Percentiles rank a stretch among this genome's conserved stretches.
Evolutionary conservation across 805 yeast species (phyloP).

Genomic region (Spathaspora passalidarum): DNA sequence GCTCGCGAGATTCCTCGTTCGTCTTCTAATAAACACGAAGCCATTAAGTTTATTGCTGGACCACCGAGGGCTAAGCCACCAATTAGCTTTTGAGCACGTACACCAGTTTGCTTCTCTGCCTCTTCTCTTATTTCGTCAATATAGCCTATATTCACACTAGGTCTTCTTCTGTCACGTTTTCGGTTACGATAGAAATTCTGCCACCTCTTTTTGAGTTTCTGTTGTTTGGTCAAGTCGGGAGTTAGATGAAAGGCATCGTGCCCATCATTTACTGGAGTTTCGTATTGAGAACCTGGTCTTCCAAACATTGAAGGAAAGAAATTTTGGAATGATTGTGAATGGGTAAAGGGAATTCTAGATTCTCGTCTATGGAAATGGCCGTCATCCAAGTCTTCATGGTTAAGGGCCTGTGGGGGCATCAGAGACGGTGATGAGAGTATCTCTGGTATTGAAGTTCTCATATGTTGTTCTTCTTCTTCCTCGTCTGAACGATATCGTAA

Average conservation of each 20-base stretch:
- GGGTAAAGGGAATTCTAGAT: constrained; percentile 2
- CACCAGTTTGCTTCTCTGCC: constrained; percentile 27
- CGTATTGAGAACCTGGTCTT: constrained; percentile 7
- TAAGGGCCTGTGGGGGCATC: no score
- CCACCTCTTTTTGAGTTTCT: constrained; percentile 18
- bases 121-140: constrained; percentile 12
- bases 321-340: constrained; percentile 13
- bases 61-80: constrained; percentile 57
- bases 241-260: constrained; percentile 6
- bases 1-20: constrained; percentile 76
- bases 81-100: constrained; percentile 33
- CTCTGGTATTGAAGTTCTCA: constrained; percentile 1
- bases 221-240: constrained; percentile 16
- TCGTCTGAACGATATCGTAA: constrained; percentile 29
- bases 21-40: constrained; percentile 72
- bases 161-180: constrained; percentile 20
- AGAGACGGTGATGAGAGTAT: background rate
- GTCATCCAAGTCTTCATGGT: no score
- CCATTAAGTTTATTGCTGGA: constrained; percentile 72
- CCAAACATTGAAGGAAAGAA: constrained; percentile 13
- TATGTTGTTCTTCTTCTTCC: constrained; percentile 19
- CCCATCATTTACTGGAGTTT: constrained; percentile 4
- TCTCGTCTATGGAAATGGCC: background rate
- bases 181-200: constrained; percentile 18
- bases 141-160: constrained; percentile 14